Percentiles rank a stretch among this genome's conserved stretches.
These are phyloP conservation scores for Aspergillus candidus DNA, from an alignment of 2,329 filamentous ascomycete species.

Conservation along the genomic window DNA sequence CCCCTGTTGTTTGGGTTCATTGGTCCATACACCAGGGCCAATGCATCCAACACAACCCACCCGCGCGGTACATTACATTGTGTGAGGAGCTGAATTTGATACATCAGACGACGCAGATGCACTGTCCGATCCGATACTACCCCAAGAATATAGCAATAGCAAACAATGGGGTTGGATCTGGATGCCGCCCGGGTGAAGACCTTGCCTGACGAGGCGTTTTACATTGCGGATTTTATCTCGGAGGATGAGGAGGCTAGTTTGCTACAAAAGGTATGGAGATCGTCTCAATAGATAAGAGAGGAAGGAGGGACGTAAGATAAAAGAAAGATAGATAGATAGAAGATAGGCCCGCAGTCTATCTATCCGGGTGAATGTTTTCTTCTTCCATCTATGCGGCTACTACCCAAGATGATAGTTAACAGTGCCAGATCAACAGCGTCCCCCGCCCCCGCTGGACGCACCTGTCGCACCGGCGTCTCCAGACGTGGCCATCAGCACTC, in stretches of 20 bases:
- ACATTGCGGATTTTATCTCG: constrained; percentile 79
- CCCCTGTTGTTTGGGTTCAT: no score
- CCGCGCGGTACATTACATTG: no score
- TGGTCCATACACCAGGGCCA: no score
- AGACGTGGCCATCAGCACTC: constrained; percentile 82
- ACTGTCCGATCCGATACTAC: no score
- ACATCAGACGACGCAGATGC: no score
- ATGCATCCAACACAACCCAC: no score
- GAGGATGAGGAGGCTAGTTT: constrained; percentile 65
- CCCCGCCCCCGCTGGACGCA: constrained; percentile 78
- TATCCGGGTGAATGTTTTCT: no score
- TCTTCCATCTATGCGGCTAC: no score
- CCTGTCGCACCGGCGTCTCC: constrained; percentile 80
- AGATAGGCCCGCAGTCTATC: neutral
- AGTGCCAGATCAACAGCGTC: constrained; percentile 44
- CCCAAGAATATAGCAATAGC: neutral
- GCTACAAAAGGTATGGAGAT: constrained; percentile 58
- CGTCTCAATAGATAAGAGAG: neutral
- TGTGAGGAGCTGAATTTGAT: no score
- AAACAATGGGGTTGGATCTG: constrained; percentile 18
- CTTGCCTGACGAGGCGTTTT: constrained; percentile 56
- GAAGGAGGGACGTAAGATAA: neutral
- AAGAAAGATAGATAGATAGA: constrained; percentile 42
- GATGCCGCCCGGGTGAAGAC: constrained; percentile 26
- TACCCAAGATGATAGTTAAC: no score